phyloP scores from a whole-genome alignment of 2,329 filamentous ascomycete genomes.

The Phaeosphaeriaceae sp. region DNA sequence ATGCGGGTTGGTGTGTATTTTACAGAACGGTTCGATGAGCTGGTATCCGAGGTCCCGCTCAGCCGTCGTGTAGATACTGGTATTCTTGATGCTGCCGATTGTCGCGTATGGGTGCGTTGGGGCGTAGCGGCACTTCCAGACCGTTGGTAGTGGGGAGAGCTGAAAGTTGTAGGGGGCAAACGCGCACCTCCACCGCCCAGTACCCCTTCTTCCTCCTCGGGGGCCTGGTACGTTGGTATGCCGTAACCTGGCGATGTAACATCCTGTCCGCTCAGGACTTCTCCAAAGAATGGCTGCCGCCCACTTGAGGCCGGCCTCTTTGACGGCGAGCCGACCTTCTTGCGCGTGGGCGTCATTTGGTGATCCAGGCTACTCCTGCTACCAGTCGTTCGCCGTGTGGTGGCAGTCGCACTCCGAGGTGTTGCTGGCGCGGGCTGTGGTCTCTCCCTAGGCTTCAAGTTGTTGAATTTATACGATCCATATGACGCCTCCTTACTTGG shows the following conservation, averaged over 20 bases:
- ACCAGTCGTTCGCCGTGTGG: conserved; percentile 31
- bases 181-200: conserved; percentile 14
- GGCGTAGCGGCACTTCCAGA: conserved; percentile 26
- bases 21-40: conserved; percentile 42
- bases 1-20: conserved; percentile 35
- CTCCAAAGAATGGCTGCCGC: conserved; percentile 45
- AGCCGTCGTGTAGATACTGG: conserved; percentile 39
- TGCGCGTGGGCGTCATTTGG: conserved; percentile 30
- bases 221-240: conserved; percentile 34
- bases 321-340: conserved; percentile 31
- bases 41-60: conserved; percentile 45
- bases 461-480: conserved; percentile 44
- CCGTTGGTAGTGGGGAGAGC: conserved; percentile 24
- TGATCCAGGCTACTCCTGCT: conserved; percentile 33
- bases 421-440: conserved; percentile 43
- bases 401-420: conserved; percentile 22
- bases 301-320: conserved; percentile 29
- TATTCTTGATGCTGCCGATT: conserved; percentile 42
- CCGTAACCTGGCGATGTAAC: conserved; percentile 40
- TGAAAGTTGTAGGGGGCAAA: conserved; percentile 22
- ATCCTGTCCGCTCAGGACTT: conserved; percentile 43
- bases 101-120: conserved; percentile 21
- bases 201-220: conserved; percentile 16
- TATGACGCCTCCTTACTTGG: conserved; percentile 39
- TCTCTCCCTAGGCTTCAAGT: conserved; percentile 44